Evolutionary conservation across 495 filamentous ascomycete species (phyloP).

Genomic region (Penicillium roqueforti): DNA sequence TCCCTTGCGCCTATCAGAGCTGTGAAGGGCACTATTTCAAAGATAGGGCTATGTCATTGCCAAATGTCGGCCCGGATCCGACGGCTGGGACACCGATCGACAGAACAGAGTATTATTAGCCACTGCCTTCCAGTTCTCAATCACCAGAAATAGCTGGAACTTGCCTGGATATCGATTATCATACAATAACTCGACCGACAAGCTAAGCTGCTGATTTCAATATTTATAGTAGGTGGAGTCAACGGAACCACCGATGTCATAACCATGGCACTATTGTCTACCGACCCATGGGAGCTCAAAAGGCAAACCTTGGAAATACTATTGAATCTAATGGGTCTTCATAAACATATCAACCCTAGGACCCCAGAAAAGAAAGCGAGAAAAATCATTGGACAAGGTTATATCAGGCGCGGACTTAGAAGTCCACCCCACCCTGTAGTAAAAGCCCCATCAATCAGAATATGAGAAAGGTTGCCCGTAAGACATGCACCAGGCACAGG

Average conservation of each 20-base stretch:
- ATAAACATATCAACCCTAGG: background rate
- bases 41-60: conserved; percentile 1
- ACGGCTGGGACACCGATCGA: background rate
- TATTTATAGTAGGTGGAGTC: conserved; percentile 7
- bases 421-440: background rate
- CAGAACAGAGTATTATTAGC: background rate
- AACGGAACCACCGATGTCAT: conserved; percentile 14
- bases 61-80: conserved; percentile 2
- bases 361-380: background rate
- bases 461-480: background rate
- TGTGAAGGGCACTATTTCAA: background rate
- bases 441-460: background rate
- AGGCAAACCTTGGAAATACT: background rate
- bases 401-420: background rate
- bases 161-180: background rate
- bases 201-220: background rate
- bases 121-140: background rate
- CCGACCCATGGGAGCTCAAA: background rate
- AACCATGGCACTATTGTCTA: background rate
- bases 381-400: background rate
- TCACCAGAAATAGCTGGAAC: background rate
- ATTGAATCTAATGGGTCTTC: background rate
- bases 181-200: background rate
- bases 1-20: conserved; percentile 5
- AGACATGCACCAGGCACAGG: background rate